Evolutionary conservation across 2,329 filamentous ascomycete species (phyloP).

Genomic region (Pseudocercospora pini-densiflorae): DNA sequence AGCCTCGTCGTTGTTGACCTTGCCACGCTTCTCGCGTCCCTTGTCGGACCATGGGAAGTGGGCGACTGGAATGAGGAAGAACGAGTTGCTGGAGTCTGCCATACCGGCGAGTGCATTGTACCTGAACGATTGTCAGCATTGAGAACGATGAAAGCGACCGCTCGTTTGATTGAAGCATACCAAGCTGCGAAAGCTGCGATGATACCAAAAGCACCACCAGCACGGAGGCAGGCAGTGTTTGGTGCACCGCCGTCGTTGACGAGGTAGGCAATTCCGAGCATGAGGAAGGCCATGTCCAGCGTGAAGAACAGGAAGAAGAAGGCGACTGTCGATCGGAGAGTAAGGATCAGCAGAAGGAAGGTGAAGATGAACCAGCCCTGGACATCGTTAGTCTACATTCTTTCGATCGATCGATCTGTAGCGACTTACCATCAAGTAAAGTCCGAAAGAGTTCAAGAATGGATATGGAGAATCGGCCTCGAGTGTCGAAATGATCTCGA

Average conservation of each 20-base stretch:
- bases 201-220: constrained; percentile 58
- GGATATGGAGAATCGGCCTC: constrained; percentile 43
- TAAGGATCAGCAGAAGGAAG: constrained; percentile 58
- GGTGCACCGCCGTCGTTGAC: constrained; percentile 47
- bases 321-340: constrained; percentile 61
- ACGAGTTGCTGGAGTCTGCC: constrained; percentile 65
- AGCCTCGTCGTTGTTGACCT: constrained; percentile 49
- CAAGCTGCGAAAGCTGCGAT: constrained; percentile 59
- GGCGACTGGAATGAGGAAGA: constrained; percentile 89
- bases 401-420: background rate
- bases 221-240: constrained; percentile 52
- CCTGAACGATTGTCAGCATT: constrained; percentile 18
- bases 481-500: constrained; percentile 54
- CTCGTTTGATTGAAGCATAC: constrained; percentile 33
- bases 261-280: constrained; percentile 61
- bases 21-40: constrained; percentile 62
- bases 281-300: constrained; percentile 62
- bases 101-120: constrained; percentile 61
- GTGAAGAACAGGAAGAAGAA: constrained; percentile 64
- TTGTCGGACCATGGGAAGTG: constrained; percentile 95
- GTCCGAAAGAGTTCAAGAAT: constrained; percentile 59
- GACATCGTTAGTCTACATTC: background rate
- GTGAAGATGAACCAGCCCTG: constrained; percentile 64
- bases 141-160: background rate
- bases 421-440: constrained; percentile 58